A percentile compares a stretch with the other conserved stretches of the same genome.
Conservation (phyloP, 2,329 filamentous ascomycete species). For the Chrysoporthe austroafricana region DNA sequence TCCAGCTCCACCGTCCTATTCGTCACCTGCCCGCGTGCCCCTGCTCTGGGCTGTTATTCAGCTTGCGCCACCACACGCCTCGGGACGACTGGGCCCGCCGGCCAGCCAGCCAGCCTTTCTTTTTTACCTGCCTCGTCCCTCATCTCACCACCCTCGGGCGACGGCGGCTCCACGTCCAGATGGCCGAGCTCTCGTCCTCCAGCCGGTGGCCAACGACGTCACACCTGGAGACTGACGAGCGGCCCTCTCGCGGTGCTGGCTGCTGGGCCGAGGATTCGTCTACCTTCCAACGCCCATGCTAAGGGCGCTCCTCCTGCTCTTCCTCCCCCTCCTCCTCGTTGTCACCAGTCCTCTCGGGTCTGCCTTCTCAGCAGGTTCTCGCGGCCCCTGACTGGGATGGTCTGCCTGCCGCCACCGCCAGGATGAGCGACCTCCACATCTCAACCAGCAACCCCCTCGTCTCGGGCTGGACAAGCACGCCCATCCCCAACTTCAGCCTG, state of each 20-base stretch:
- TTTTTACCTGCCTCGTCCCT: background rate
- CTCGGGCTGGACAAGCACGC: slow-evolving; percentile 46
- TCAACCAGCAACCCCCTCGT: slow-evolving; percentile 10
- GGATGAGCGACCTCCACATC: background rate
- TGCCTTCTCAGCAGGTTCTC: background rate
- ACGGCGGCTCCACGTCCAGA: background rate
- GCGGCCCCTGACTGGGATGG: background rate
- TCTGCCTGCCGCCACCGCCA: slow-evolving; percentile 9
- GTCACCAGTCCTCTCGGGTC: background rate
- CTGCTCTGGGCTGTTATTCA: background rate
- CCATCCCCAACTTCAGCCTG: slow-evolving; percentile 43
- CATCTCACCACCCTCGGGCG: background rate
- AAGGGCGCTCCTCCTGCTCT: too few relatives aligned
- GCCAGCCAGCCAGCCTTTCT: background rate
- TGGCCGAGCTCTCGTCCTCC: background rate
- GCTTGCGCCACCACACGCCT: slow-evolving; percentile 10
- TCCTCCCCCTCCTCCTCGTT: too few relatives aligned
- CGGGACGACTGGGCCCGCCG: background rate
- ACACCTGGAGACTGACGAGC: background rate
- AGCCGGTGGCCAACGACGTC: slow-evolving; percentile 4
- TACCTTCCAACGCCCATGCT: too few relatives aligned
- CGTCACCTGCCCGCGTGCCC: slow-evolving; percentile 12
- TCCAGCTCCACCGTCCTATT: slow-evolving; percentile 9
- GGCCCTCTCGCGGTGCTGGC: too few relatives aligned
- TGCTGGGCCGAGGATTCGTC: too few relatives aligned